Evolutionary conservation across 2,329 filamentous ascomycete species (phyloP), one percentile per base, ranked within the genome.

Genomic region (Amesomyces nigricolor): DNA sequence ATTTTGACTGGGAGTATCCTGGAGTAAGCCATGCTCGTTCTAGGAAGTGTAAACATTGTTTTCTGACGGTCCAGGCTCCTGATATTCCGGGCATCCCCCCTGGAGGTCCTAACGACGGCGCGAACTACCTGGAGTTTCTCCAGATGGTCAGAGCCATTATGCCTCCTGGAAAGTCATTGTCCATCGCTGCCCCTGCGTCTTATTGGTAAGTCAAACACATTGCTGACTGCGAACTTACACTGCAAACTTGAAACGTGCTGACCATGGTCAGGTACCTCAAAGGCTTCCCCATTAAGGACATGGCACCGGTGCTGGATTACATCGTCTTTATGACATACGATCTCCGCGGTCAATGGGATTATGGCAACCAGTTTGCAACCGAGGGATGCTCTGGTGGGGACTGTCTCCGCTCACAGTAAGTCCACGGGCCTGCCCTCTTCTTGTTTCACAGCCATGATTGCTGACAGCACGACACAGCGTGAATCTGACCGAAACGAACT

Each of bases 1-100:
- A 72, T 51, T 60, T 70, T 52, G 72, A 75, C 44, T 71, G 65
- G 61, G 73, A 70, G 51, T 74, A 75, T 51, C 72, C 72, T 2
- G 72, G 69, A 3, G 17, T 19, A 19, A 19, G 17, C 17, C 17
- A 19, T 19, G 17, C 17, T 19, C 3, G 17, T 19, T 19, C 3
- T 19, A 19, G 3, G 17, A 19, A 3, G 17, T 19, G 3, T 2
- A 19, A 19, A 19, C 17, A 3, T 19, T 19, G 17, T 19, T 19
- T 19, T 2, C 17, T 19, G 17, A 19, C 17, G 17, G 17, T 19
- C 3, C 3, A 19, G 17, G 63, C 59, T 2, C 64, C 62, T 2
- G 69, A 71, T 54, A 68, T 73, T 39, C 67, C 67, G 2, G 67
- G 57, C 17, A 68, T 71, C 14, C 70, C 70, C 0, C 11, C 63